These are phyloP conservation scores for Lepidium aucheri DNA, from an alignment of 345 rosid genomes.

Conservation along the genomic window DNA sequence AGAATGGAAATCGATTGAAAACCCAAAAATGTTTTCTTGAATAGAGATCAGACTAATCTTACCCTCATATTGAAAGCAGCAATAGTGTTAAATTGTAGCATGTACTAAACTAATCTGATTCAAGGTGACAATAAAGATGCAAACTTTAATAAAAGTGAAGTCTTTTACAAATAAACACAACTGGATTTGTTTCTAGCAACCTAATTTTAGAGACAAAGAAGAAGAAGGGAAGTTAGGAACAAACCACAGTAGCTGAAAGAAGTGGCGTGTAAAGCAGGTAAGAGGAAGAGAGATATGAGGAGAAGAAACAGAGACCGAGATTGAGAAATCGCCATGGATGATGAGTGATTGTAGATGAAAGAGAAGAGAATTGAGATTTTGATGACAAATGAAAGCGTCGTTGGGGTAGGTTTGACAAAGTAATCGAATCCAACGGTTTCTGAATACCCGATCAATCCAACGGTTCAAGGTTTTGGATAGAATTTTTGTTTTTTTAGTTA, in stretches of 20 bases:
- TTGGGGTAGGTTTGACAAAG: not conserved
- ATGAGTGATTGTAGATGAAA: slow-evolving; percentile 4
- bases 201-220: not conserved
- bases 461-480: not conserved
- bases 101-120: not conserved
- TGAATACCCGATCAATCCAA: slow-evolving; percentile 1
- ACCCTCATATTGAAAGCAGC: not conserved
- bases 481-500: not conserved
- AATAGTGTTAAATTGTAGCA: not conserved
- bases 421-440: slow-evolving; percentile 4
- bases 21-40: not conserved
- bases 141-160: not conserved
- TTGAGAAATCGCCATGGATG: slow-evolving; percentile 27
- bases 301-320: slow-evolving; percentile 21
- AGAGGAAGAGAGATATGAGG: slow-evolving; percentile 6
- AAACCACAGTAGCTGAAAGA: slow-evolving; percentile 27
- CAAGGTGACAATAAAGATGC: not conserved
- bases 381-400: not conserved
- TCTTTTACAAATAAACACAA: not conserved
- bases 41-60: not conserved
- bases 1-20: not conserved
- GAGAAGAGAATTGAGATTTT: not conserved
- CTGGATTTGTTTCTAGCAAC: not conserved
- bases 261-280: slow-evolving; percentile 19
- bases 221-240: not conserved